Evolutionary conservation across 2,329 filamentous ascomycete species (phyloP).

Genomic region (Macrophomina phaseolina): DNA sequence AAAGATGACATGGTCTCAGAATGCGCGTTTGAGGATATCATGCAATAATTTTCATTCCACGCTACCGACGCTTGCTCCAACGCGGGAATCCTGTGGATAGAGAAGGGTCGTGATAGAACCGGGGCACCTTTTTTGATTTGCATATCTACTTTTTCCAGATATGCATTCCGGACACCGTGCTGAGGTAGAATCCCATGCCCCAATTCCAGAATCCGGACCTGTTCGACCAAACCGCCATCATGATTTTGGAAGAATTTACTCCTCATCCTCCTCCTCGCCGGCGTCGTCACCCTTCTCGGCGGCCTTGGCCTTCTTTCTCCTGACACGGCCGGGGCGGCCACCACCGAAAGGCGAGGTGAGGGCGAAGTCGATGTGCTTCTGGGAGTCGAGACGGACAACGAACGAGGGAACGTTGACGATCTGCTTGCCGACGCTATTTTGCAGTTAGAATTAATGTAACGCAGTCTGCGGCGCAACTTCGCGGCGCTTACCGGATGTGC

Average conservation of each 20-base stretch:
- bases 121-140: constrained; percentile 21
- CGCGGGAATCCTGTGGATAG: background rate
- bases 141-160: constrained; percentile 22
- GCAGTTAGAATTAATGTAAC: background rate
- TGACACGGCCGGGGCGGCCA: constrained; percentile 94
- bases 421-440: constrained; percentile 90
- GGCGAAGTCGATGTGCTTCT: constrained; percentile 99
- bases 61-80: background rate
- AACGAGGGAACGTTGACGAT: constrained; percentile 99
- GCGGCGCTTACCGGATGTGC: constrained; percentile 78
- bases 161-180: constrained; percentile 16
- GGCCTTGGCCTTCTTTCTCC: constrained; percentile 99
- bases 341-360: constrained; percentile 97
- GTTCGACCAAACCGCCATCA: constrained; percentile 12
- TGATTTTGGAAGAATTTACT: constrained; percentile 42
- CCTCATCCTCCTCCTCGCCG: constrained; percentile 86
- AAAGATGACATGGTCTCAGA: too few species aligned
- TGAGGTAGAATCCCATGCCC: constrained; percentile 22
- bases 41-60: constrained; percentile 14
- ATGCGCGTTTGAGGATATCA: constrained; percentile 9
- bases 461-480: constrained; percentile 13
- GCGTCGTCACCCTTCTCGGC: constrained; percentile 82
- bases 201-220: constrained; percentile 21
- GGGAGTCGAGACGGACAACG: constrained; percentile 99
- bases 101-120: constrained; percentile 10